A percentile compares a stretch with the other conserved stretches of the same genome.
phyloP scores from a whole-genome alignment of 352 stramenopile genomes.

The Phytophthora pinifolia region DNA sequence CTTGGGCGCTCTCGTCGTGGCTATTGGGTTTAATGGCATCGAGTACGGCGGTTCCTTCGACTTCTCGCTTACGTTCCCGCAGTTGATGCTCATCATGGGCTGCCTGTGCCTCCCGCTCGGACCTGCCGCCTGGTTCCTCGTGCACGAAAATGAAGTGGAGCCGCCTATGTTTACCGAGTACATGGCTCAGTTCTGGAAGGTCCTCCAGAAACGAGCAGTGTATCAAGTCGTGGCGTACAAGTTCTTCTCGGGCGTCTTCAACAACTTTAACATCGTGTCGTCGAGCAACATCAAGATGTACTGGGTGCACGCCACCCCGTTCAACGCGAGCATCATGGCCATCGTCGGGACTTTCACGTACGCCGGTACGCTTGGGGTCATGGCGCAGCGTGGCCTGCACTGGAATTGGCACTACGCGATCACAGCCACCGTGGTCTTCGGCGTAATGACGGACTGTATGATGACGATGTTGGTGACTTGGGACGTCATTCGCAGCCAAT shows the following conservation, averaged over 20 bases:
- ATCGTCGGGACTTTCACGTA: constrained; percentile 54
- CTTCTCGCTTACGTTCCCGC: constrained; percentile 52
- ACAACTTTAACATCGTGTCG: constrained; percentile 61
- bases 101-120: constrained; percentile 37
- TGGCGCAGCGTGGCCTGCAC: constrained; percentile 41
- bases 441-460: constrained; percentile 41
- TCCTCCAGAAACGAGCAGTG: constrained; percentile 60
- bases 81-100: constrained; percentile 49
- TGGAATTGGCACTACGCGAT: constrained; percentile 67
- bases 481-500: constrained; percentile 54
- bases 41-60: constrained; percentile 60
- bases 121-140: constrained; percentile 32
- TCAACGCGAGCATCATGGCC: constrained; percentile 56
- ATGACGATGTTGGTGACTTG: constrained; percentile 61
- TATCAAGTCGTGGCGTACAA: constrained; percentile 66
- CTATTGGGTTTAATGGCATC: constrained; percentile 47
- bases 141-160: constrained; percentile 26
- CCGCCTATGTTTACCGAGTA: constrained; percentile 36
- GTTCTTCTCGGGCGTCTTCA: constrained; percentile 63
- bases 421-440: constrained; percentile 39
- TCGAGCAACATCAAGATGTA: constrained; percentile 53
- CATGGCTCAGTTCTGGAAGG: constrained; percentile 45
- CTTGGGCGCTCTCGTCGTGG: constrained; percentile 43
- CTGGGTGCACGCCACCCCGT: constrained; percentile 60
- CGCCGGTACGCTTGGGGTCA: constrained; percentile 46